Evolutionary conservation across 768 basidiomycete genomes (phyloP).

Genomic region (Pleurotus eryngii): DNA sequence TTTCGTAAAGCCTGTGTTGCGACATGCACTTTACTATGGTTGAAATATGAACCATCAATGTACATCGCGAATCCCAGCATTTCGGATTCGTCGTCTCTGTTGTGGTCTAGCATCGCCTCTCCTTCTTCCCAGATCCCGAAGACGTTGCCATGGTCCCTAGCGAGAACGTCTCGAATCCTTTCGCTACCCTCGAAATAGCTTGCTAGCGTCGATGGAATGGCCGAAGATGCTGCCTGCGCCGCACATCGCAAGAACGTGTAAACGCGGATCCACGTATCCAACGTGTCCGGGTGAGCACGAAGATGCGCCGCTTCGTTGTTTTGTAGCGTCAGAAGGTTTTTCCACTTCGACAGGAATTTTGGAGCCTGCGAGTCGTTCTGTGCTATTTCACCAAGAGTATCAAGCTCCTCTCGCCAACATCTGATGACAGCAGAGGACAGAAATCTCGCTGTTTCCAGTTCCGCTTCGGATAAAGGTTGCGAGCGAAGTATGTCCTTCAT

Average conservation of each 20-base stretch:
- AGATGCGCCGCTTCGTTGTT: conserved; percentile 51
- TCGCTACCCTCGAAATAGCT: conserved; percentile 36
- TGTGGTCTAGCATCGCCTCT: not conserved
- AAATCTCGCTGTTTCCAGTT: conserved; percentile 57
- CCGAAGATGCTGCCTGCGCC: conserved; percentile 12
- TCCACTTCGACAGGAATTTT: conserved; percentile 35
- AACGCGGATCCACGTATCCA: conserved; percentile 49
- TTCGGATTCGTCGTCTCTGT: conserved; percentile 25
- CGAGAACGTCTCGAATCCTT: conserved; percentile 50
- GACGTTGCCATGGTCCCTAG: conserved; percentile 61
- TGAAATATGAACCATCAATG: conserved; percentile 61
- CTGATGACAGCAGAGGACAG: conserved; percentile 48
- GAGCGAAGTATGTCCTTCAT: conserved; percentile 16
- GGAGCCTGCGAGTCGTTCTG: not conserved
- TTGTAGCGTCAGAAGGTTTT: conserved; percentile 51
- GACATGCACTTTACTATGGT: conserved; percentile 46
- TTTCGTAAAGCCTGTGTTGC: not conserved
- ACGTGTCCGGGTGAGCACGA: conserved; percentile 43
- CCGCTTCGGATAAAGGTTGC: conserved; percentile 44
- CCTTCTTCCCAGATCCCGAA: conserved; percentile 63
- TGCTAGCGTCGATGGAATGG: conserved; percentile 16
- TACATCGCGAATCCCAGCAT: conserved; percentile 70
- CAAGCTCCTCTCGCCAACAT: conserved; percentile 31
- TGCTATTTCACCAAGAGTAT: conserved; percentile 14
- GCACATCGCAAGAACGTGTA: conserved; percentile 49